These are phyloP conservation scores for Astrothelium subdiscretum DNA, from an alignment of 495 filamentous ascomycete species.

Conservation along the genomic window DNA sequence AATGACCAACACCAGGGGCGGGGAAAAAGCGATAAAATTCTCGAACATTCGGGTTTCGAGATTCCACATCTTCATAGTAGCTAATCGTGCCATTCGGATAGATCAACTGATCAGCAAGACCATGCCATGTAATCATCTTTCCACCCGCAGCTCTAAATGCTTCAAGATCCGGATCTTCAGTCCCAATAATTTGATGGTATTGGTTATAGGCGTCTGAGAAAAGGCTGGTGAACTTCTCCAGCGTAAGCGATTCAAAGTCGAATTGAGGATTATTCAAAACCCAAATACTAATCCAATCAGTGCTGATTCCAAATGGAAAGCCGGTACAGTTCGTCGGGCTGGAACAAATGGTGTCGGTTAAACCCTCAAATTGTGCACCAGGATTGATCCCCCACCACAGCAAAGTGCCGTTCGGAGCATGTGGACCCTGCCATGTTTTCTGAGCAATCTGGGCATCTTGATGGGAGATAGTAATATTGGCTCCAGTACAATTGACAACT, in stretches of 20 bases:
- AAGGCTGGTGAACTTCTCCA: no score
- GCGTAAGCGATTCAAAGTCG: no score
- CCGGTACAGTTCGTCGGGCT: no score
- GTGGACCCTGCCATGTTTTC: constrained; percentile 21
- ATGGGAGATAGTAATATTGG: no score
- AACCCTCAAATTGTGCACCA: constrained; percentile 5
- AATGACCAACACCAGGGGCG: constrained; percentile 26
- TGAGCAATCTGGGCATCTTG: background rate
- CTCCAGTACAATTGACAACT: constrained; percentile 13
- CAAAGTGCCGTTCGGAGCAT: constrained; percentile 11
- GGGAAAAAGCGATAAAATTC: constrained; percentile 19
- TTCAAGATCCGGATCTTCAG: constrained; percentile 32
- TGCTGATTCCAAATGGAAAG: constrained; percentile 12
- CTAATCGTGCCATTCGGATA: background rate
- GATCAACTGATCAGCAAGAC: constrained; percentile 10
- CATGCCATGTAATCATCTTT: constrained; percentile 38
- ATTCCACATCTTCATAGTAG: constrained; percentile 6
- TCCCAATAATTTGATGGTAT: constrained; percentile 26
- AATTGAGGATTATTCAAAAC: no score
- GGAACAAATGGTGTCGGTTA: background rate
- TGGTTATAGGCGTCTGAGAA: constrained; percentile 19
- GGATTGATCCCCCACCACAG: constrained; percentile 22
- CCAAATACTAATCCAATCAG: constrained; percentile 12
- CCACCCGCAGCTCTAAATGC: constrained; percentile 28
- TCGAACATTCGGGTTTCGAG: constrained; percentile 6